These are phyloP conservation scores for Naganishia albida DNA, from an alignment of 1,284 basidiomycete species.

Conservation along the genomic window DNA sequence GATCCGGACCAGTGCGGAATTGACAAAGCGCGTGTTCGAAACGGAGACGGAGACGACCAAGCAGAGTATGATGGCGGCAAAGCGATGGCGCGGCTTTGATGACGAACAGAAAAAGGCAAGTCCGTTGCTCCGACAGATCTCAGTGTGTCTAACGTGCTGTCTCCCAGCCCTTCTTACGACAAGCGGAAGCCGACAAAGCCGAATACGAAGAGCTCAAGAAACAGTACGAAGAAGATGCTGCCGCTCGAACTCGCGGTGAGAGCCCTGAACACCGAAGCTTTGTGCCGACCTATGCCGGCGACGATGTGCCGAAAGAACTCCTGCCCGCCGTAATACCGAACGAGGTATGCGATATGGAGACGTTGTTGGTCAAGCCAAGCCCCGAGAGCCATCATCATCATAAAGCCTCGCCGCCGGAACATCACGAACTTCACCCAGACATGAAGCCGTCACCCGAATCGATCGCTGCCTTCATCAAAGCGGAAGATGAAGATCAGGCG, in stretches of 20 bases:
- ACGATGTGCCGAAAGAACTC: conserved; percentile 16
- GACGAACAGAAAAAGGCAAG: conserved; percentile 86
- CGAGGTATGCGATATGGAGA: conserved; percentile 22
- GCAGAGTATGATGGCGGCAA: conserved; percentile 89
- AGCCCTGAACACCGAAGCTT: conserved; percentile 65
- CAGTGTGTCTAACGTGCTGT: conserved; percentile 37
- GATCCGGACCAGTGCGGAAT: conserved; percentile 68
- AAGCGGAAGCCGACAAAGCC: conserved; percentile 89
- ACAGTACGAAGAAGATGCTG: conserved; percentile 77
- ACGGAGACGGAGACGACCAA: conserved; percentile 91
- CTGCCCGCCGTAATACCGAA: conserved; percentile 28
- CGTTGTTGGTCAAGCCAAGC: conserved; percentile 6
- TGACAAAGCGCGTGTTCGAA: conserved; percentile 81
- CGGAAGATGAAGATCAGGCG: conserved; percentile 7
- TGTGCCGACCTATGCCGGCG: conserved; percentile 55
- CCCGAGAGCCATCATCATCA: conserved; percentile 5
- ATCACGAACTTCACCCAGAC: too few species aligned
- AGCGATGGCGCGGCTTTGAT: conserved; percentile 85
- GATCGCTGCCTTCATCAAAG: neutral
- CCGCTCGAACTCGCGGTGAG: conserved; percentile 59
- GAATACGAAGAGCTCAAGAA: conserved; percentile 80
- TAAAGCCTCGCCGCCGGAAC: conserved; percentile 5
- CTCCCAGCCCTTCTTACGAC: conserved; percentile 77
- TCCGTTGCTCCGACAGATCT: conserved; percentile 12
- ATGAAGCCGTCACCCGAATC: too few species aligned